Evolutionary conservation across 768 basidiomycete genomes (phyloP).

Genomic region (Boletellus ananas): DNA sequence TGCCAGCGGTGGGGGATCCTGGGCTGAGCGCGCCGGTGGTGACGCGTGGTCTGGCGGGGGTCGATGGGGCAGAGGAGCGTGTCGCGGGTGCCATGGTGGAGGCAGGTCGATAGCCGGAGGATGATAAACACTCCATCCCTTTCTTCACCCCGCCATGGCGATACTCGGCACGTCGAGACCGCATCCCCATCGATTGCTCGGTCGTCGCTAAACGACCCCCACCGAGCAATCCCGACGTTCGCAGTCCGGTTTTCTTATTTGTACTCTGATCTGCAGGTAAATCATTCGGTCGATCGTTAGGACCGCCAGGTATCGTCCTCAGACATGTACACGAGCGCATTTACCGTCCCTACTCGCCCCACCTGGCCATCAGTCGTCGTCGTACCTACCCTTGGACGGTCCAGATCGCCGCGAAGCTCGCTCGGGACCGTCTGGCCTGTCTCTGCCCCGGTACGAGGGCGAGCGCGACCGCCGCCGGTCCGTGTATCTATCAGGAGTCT

Average conservation of each 20-base stretch:
- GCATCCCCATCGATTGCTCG: no score
- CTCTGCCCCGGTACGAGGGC: constrained; percentile 7
- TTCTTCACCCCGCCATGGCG: no score
- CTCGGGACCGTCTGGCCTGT: constrained; percentile 15
- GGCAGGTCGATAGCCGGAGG: no score
- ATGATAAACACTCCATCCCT: no score
- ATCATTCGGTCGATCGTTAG: background rate
- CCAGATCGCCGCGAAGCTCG: constrained; percentile 5
- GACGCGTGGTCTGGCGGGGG: constrained; percentile 22
- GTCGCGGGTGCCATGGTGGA: constrained; percentile 23
- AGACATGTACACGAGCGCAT: background rate
- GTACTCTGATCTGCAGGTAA: background rate
- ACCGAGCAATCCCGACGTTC: no score
- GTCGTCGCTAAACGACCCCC: no score
- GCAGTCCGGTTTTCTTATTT: background rate
- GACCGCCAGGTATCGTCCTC: background rate
- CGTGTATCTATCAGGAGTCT: constrained; percentile 11
- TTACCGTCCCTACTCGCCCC: background rate
- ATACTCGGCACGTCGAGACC: no score
- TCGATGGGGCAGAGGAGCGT: constrained; percentile 31
- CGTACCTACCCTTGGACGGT: constrained; percentile 1
- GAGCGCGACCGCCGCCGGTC: constrained; percentile 18
- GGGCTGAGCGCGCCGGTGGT: constrained; percentile 4
- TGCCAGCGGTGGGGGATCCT: constrained; percentile 31
- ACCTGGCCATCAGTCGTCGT: background rate